Evolutionary conservation across 208 protist genomes (phyloP).

Genomic region (Novymonas esmeraldas): DNA sequence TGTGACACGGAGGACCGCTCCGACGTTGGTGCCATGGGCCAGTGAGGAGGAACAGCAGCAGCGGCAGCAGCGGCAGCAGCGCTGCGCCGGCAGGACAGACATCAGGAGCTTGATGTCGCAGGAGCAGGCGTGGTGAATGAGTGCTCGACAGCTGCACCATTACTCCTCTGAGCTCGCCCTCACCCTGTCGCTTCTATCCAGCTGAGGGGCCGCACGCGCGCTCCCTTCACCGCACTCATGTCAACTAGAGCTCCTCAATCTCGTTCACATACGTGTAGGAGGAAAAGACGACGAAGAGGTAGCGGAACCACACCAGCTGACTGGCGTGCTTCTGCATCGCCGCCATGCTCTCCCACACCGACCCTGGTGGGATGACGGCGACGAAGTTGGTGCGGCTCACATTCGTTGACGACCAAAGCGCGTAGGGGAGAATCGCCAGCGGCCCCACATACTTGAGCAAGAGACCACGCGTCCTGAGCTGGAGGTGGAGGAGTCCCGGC

Average conservation of each 20-base stretch:
- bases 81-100: no score
- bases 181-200: background rate
- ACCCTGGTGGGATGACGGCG: slow-evolving; percentile 55
- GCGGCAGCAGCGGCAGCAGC: no score
- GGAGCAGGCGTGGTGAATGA: no score
- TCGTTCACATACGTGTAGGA: slow-evolving; percentile 96
- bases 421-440: slow-evolving; percentile 37
- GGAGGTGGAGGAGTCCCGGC: slow-evolving; percentile 71
- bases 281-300: slow-evolving; percentile 95
- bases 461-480: slow-evolving; percentile 59
- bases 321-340: slow-evolving; percentile 91
- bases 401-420: slow-evolving; percentile 18
- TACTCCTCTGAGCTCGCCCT: no score
- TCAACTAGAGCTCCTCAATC: slow-evolving; percentile 33
- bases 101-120: no score
- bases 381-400: slow-evolving; percentile 42
- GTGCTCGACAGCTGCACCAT: no score
- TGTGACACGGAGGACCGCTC: no score
- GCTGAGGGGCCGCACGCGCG: background rate
- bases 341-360: slow-evolving; percentile 48
- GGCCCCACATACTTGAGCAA: slow-evolving; percentile 72
- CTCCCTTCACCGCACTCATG: background rate
- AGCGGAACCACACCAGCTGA: slow-evolving; percentile 97
- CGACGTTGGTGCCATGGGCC: no score
- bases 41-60: no score